These are phyloP conservation scores for Pistacia vera DNA, from an alignment of 345 rosid genomes.

Conservation along the genomic window DNA sequence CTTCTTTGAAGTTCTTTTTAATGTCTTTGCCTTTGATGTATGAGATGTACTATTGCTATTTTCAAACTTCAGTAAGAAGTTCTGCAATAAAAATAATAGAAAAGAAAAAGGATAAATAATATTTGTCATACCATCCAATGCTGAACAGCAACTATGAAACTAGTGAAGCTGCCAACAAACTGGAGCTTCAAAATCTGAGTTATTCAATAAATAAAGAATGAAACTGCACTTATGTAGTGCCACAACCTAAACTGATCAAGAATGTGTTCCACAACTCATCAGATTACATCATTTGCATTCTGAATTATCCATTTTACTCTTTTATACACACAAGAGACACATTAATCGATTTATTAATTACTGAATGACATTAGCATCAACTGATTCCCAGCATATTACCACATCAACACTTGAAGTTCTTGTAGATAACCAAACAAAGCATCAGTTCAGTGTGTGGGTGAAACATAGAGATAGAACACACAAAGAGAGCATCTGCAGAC, in stretches of 20 bases:
- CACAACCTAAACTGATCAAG: background rate
- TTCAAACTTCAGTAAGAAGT: slow-evolving; percentile 21
- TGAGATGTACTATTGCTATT: background rate
- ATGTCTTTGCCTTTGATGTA: slow-evolving; percentile 31
- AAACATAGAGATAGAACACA: background rate
- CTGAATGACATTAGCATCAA: background rate
- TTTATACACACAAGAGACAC: background rate
- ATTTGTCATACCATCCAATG: background rate
- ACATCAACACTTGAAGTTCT: background rate
- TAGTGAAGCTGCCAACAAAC: background rate
- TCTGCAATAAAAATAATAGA: slow-evolving; percentile 30
- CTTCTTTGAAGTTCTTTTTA: slow-evolving; percentile 22
- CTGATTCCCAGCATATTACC: background rate
- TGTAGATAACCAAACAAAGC: background rate
- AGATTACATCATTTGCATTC: background rate
- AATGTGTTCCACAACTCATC: background rate
- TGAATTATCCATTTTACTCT: background rate
- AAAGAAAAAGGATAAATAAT: background rate
- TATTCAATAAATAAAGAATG: background rate
- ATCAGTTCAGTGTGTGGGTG: background rate
- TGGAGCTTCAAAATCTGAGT: background rate
- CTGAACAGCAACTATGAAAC: background rate
- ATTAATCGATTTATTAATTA: background rate
- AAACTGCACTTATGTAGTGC: background rate
- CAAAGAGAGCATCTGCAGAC: background rate